phyloP scores from a whole-genome alignment of 108 stramenopile genomes.

The Nannochloropsis salina region DNA sequence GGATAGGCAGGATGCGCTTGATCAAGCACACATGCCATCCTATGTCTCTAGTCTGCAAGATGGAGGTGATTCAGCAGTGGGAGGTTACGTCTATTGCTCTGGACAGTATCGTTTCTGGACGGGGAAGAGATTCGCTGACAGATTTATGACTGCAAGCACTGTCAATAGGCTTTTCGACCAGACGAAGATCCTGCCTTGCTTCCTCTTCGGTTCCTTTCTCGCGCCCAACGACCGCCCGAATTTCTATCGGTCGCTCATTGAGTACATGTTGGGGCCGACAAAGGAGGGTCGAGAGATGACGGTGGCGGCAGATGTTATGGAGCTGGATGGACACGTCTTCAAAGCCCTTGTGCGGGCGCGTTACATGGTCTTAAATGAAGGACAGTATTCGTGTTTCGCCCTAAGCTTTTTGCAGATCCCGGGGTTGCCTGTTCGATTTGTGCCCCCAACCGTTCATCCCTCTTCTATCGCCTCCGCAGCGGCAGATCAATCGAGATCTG shows the following conservation, averaged over 20 bases:
- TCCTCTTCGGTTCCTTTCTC: background rate
- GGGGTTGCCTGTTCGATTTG: background rate
- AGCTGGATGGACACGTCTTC: background rate
- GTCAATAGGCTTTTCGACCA: background rate
- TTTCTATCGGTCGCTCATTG: background rate
- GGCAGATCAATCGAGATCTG: too few species aligned
- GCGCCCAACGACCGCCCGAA: background rate
- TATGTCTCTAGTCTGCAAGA: slow-evolving; percentile 3
- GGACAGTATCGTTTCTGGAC: background rate
- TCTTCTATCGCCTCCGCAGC: too few species aligned
- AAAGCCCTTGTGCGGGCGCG: background rate
- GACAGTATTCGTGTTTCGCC: background rate
- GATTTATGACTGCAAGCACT: background rate
- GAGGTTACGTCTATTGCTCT: background rate
- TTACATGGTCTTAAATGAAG: background rate
- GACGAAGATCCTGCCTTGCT: background rate
- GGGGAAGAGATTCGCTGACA: background rate
- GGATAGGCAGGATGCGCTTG: background rate
- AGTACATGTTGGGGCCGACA: background rate
- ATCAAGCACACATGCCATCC: background rate
- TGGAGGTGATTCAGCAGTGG: background rate
- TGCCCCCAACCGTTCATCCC: background rate
- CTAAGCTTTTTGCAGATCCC: slow-evolving; percentile 7
- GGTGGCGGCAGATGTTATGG: background rate
- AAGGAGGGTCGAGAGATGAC: background rate